Evolutionary conservation across 2,329 filamentous ascomycete genomes (phyloP), one percentile per base, ranked within the genome.

Genomic region (Colletotrichum scovillei): DNA sequence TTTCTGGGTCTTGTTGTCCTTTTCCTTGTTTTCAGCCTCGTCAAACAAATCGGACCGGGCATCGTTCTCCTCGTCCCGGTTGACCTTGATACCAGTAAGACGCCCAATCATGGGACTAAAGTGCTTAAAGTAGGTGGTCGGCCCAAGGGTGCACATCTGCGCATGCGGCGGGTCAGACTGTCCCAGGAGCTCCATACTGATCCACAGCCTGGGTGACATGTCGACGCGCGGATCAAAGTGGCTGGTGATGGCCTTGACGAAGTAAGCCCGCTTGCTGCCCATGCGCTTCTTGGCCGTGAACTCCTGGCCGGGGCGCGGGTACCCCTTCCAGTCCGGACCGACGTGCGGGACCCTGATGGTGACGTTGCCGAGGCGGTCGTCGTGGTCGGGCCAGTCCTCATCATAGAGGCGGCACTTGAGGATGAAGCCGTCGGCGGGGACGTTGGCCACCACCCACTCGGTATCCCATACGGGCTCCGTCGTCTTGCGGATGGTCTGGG

Each of bases 341-440:
- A 98, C 80, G 2, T 83, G 80, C 12, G 87, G 83, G 0, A 93
- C 90, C 22, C 89, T 83, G 67, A 98, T 85, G 59, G 95, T 95
- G 4, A 94, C 94, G 79, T 97, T 97, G 12, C 96, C 96, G 24
- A 98, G 88, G 30, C 94, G 89, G 82, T 98, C 96, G 79, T 98
- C 93, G 76, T 93, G 91, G 80, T 98, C 94, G 1, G 92, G 90
- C 42, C 92, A 91, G 82, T 98, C 96, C 81, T 98, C 96, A 79
- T 98, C 96, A 82, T 95, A 97, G 22, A 98, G 84, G 66, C 94
- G 90, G 74, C 94, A 95, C 81, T 98, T 98, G 77, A 98, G 88
- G 69, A 88, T 89, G 84, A 98, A 97, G 4, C 95, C 95, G 0
- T 89, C 90, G 0, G 92, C 86, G 0, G 96, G 95, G 2, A 98